Percentiles rank a stretch among this genome's conserved stretches.
Conservation (phyloP, 495 filamentous ascomycete species). For the Aspergillus campestris region DNA sequence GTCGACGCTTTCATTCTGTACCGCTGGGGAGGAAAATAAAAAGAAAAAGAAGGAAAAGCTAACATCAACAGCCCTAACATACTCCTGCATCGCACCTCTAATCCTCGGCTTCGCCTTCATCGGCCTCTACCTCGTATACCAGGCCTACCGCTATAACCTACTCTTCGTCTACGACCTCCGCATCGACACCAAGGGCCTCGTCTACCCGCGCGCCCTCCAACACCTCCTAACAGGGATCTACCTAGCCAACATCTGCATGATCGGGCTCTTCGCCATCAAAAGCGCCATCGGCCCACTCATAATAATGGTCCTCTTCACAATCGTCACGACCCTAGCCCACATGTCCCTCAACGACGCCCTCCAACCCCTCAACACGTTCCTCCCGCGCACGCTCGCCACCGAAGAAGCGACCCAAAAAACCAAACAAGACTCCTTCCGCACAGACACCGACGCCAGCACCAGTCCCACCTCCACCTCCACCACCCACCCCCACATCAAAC, state of each 20-base stretch:
- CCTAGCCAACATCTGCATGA: conserved; percentile 72
- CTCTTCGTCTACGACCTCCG: conserved; percentile 75
- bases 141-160: conserved; percentile 88
- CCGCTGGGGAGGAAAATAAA: too few species aligned
- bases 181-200: conserved; percentile 80
- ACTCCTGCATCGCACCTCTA: conserved; percentile 77
- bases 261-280: conserved; percentile 72
- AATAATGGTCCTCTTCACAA: conserved; percentile 67
- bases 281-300: conserved; percentile 63
- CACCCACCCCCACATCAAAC: not conserved
- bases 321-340: conserved; percentile 74
- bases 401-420: conserved; percentile 35
- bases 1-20: not conserved
- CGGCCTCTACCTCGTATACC: conserved; percentile 72
- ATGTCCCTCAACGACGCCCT: conserved; percentile 67
- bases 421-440: conserved; percentile 17
- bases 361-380: conserved; percentile 62
- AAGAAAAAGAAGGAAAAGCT: not conserved
- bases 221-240: conserved; percentile 82
- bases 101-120: conserved; percentile 76
- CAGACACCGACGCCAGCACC: too few species aligned
- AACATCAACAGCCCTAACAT: conserved; percentile 50
- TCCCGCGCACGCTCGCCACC: conserved; percentile 50
- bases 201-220: conserved; percentile 80
- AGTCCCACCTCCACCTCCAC: conserved; percentile 15